Evolutionary conservation across 306 rosid species (phyloP), one percentile per base, ranked within the genome.

Genomic region (Acacia melanoxylon): DNA sequence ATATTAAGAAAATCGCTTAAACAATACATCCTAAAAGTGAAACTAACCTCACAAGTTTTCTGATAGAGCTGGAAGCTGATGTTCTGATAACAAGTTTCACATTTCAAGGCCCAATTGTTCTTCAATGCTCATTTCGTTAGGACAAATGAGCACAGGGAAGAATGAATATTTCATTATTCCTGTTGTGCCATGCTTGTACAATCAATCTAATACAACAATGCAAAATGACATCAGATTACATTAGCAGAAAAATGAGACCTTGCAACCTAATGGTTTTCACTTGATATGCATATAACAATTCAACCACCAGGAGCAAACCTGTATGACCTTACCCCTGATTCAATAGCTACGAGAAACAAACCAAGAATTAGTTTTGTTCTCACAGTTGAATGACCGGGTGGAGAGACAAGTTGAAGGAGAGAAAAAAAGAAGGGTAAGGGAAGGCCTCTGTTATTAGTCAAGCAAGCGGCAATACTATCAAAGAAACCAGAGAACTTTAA

Each of bases 401-500:
- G 68, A 25, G 35, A 59, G 33, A 62, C 3, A 25, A 27, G 40
- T 4, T 25, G 2, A 11, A 4, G 14, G 16, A 5, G 19, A 4
- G 4, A 10, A 59, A 10, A 59, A 15, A 44, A 11, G 25, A 61
- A 25, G 19, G 35, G 4, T 22, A 8, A 13, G 68, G 20, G 40
- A 27, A 27, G 68, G 49, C n/a, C 15, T 12, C 37, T 14, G 33
- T 10, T 62, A 6, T 14, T 1, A 33, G 45, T 44, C 48, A 66
- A 29, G 10, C 8, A 10, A 35, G 70, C 12, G 20, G 74, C 16
- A 74, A 78, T n/a, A 69, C 2, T 29, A 61, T 78, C 82, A 74
- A 51, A 74, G 84, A 74, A 87, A 81, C 82, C 86, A 81, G 80
- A 87, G 82, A 81, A 84, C 87, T 37, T 35, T 69, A 69, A 74